phyloP scores from a whole-genome alignment of 208 protist species.

The Leishmania tropica region DNA sequence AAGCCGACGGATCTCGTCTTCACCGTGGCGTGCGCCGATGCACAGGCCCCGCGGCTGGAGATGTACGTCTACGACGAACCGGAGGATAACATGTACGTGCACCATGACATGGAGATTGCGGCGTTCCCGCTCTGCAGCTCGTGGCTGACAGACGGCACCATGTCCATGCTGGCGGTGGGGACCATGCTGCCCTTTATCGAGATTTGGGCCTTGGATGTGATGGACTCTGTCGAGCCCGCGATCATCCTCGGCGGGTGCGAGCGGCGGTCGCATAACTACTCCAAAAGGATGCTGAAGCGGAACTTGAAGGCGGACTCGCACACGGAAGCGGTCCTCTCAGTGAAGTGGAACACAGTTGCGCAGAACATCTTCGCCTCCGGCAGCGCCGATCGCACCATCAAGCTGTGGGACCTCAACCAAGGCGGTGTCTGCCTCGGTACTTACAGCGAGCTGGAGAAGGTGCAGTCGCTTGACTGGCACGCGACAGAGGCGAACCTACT shows the following conservation, averaged over 20 bases:
- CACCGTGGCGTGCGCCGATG: conserved; percentile 59
- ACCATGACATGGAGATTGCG: conserved; percentile 96
- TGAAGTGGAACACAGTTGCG: conserved; percentile 93
- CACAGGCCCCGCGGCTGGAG: conserved; percentile 87
- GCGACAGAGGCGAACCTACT: conserved; percentile 81
- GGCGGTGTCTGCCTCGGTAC: conserved; percentile 86
- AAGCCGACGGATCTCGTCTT: conserved; percentile 94
- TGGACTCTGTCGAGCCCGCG: conserved; percentile 94
- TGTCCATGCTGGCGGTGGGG: conserved; percentile 96
- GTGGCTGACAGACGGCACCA: conserved; percentile 92
- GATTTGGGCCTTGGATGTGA: conserved; percentile 97
- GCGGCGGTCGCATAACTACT: conserved; percentile 75
- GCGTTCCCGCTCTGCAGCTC: conserved; percentile 94
- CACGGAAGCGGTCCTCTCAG: conserved; percentile 94
- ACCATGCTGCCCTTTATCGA: conserved; percentile 98
- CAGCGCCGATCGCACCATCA: conserved; percentile 96
- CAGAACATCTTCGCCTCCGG: conserved; percentile 94
- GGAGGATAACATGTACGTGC: conserved; percentile 95
- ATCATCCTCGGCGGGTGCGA: conserved; percentile 89
- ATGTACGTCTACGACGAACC: conserved; percentile 96
- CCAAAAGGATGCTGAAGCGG: conserved; percentile 56
- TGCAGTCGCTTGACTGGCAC: conserved; percentile 92
- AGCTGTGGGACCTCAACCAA: conserved; percentile 95
- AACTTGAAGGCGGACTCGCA: conserved; percentile 84
- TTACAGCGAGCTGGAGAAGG: conserved; percentile 92